Evolutionary conservation across 2,329 filamentous ascomycete species (phyloP).

Genomic region (Ophiognomonia clavigignenti-juglandacearum): DNA sequence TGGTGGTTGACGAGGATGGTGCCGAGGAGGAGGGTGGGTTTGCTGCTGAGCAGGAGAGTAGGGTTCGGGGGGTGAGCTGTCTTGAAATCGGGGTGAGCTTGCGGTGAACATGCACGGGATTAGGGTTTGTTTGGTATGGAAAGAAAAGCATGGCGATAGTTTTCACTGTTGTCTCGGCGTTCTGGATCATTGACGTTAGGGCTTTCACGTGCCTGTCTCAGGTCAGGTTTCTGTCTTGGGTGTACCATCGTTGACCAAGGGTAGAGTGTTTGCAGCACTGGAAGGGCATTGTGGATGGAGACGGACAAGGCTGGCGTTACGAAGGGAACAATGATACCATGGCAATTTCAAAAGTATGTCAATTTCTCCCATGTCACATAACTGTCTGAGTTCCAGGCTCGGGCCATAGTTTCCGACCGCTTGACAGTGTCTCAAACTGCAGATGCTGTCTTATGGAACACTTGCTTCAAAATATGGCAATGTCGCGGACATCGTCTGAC

Average conservation of each 20-base stretch:
- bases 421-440: too few species aligned
- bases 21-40: slow-evolving; percentile 14
- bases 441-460: background rate
- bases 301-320: background rate
- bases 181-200: background rate
- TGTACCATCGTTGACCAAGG: background rate
- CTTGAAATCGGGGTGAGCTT: slow-evolving; percentile 45
- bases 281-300: background rate
- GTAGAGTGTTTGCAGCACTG: background rate
- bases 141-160: background rate
- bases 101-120: slow-evolving; percentile 27
- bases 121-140: background rate
- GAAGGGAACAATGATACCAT: background rate
- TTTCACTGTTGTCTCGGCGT: background rate
- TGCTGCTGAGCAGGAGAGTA: slow-evolving; percentile 29
- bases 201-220: background rate
- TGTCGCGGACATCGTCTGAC: background rate
- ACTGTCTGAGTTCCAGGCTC: too few species aligned
- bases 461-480: background rate
- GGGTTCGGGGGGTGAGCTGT: slow-evolving; percentile 45
- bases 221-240: background rate
- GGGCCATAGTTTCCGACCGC: too few species aligned
- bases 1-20: slow-evolving; percentile 39
- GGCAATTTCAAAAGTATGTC: background rate
- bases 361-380: too few species aligned